Conservation (phyloP, 116 monocot species). For the Posidonia oceanica region DNA sequence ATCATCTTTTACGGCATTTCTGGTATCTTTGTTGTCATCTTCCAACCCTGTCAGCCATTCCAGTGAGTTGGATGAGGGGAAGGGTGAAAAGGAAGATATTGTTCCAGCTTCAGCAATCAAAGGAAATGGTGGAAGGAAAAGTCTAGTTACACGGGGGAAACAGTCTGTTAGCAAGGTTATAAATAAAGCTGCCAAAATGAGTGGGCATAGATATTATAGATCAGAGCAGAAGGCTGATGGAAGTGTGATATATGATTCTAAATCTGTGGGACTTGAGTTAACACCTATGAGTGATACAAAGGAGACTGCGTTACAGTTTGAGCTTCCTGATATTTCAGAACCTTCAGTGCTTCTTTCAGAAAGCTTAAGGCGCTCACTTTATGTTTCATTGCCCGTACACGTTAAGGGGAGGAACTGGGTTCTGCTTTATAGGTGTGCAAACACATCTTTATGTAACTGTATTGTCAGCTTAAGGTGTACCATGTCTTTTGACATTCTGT, state of each 20-base stretch:
- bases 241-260: slow-evolving; percentile 13
- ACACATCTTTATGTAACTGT: slow-evolving; percentile 1
- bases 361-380: slow-evolving; percentile 44
- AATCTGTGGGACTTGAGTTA: slow-evolving; percentile 20
- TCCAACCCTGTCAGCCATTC: slow-evolving; percentile 32
- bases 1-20: slow-evolving; percentile 88
- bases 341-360: slow-evolving; percentile 78
- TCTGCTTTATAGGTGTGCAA: slow-evolving; percentile 71
- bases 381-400: slow-evolving; percentile 59
- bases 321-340: slow-evolving; percentile 67
- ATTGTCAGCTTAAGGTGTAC: neutral
- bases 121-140: slow-evolving; percentile 40
- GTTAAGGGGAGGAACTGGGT: slow-evolving; percentile 81
- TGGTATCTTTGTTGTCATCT: slow-evolving; percentile 60
- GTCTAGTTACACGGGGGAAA: slow-evolving; percentile 62
- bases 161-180: slow-evolving; percentile 60
- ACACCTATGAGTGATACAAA: slow-evolving; percentile 10
- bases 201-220: slow-evolving; percentile 36
- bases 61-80: slow-evolving; percentile 18
- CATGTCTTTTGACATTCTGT: neutral
- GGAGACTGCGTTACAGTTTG: slow-evolving; percentile 15
- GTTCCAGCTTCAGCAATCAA: slow-evolving; percentile 40
- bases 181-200: slow-evolving; percentile 47
- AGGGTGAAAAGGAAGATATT: slow-evolving; percentile 21
- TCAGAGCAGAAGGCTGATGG: slow-evolving; percentile 27